These are phyloP conservation scores for Aspergillus bombycis DNA, from an alignment of 2,329 filamentous ascomycete species.

Conservation along the genomic window DNA sequence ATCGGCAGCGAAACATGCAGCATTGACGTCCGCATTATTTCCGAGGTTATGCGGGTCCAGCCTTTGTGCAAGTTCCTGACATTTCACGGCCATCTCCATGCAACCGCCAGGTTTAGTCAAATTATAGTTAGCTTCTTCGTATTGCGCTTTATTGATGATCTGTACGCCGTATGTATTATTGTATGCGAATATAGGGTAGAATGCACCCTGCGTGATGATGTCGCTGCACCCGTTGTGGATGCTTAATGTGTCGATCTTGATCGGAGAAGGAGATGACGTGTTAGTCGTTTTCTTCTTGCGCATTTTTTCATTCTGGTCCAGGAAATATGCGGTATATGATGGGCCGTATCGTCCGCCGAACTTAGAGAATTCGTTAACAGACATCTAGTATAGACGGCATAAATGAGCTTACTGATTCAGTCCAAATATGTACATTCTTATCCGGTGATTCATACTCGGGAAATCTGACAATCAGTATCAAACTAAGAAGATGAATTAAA, in stretches of 20 bases:
- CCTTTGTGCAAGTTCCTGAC: not conserved
- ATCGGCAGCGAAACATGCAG: not conserved
- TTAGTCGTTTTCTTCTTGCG: not conserved
- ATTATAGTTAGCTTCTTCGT: not conserved
- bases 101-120: constrained; percentile 1
- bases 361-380: not conserved
- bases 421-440: constrained; percentile 1
- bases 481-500: not conserved
- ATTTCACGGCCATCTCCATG: constrained; percentile 1
- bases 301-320: constrained; percentile 59
- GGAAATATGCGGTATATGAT: constrained; percentile 60
- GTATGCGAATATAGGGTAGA: constrained; percentile 45
- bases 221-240: constrained; percentile 75
- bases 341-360: constrained; percentile 69
- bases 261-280: constrained; percentile 22
- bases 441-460: constrained; percentile 33
- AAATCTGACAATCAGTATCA: constrained; percentile 49
- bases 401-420: not conserved
- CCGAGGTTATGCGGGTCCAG: constrained; percentile 4
- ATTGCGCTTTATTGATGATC: constrained; percentile 43
- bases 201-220: constrained; percentile 57
- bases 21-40: constrained; percentile 1
- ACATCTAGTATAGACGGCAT: not conserved
- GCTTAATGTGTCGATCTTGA: constrained; percentile 65
- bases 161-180: constrained; percentile 63